phyloP scores from a whole-genome alignment of 1,284 basidiomycete species.

The Rhodotorula sp. region DNA sequence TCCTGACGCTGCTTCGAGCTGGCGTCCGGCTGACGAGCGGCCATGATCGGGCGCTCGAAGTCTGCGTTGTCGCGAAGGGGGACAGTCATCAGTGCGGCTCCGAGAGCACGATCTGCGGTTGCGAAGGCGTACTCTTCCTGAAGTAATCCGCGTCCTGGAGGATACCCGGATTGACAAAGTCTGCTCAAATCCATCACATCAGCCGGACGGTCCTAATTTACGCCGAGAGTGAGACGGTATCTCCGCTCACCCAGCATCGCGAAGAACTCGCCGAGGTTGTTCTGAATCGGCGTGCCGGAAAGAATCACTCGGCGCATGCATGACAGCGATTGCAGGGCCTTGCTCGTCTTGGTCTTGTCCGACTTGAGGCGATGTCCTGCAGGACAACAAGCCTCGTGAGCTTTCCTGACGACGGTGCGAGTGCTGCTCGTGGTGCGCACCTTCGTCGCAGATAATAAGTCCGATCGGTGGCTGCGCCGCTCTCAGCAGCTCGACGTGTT shows the following conservation, averaged over 20 bases:
- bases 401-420: too few species aligned
- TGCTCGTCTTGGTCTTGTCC: constrained; percentile 83
- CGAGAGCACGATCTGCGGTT: background rate
- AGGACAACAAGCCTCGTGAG: too few species aligned
- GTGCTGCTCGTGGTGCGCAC: constrained; percentile 47
- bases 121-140: constrained; percentile 40
- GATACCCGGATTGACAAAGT: constrained; percentile 90
- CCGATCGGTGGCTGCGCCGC: constrained; percentile 71
- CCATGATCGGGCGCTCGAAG: constrained; percentile 86
- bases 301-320: constrained; percentile 59
- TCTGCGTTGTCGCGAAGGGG: constrained; percentile 62
- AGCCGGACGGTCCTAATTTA: background rate
- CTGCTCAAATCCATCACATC: constrained; percentile 57
- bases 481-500: constrained; percentile 49
- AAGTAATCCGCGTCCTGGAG: constrained; percentile 52
- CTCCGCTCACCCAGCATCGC: constrained; percentile 70
- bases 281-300: constrained; percentile 94
- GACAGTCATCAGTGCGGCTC: background rate
- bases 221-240: background rate
- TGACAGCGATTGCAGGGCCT: constrained; percentile 56
- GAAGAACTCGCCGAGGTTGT: constrained; percentile 92
- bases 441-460: constrained; percentile 94
- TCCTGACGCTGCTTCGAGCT: constrained; percentile 67
- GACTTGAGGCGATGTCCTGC: constrained; percentile 90
- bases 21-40: constrained; percentile 75